phyloP scores from a whole-genome alignment of 352 stramenopile species.

The Pythium volutum region DNA sequence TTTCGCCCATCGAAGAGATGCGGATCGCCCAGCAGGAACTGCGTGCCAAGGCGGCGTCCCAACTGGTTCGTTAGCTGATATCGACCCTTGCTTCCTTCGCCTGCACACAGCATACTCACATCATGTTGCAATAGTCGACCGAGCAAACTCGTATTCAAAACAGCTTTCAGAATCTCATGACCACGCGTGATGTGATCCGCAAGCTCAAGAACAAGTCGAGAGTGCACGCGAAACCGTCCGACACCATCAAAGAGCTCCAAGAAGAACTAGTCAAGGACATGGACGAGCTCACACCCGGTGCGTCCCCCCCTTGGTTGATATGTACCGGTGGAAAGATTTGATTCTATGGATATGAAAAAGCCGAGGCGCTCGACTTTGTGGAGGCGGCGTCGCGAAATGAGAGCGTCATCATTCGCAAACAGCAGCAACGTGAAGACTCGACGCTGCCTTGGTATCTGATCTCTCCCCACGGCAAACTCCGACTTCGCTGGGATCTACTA shows the following conservation, averaged over 20 bases:
- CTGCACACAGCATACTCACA: not conserved
- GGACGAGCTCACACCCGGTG: slow-evolving; percentile 78
- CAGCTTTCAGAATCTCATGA: slow-evolving; percentile 59
- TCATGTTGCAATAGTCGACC: slow-evolving; percentile 14
- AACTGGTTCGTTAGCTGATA: slow-evolving; percentile 32
- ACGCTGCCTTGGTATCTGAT: slow-evolving; percentile 77
- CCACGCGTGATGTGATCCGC: slow-evolving; percentile 48
- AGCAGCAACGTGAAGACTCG: slow-evolving; percentile 78
- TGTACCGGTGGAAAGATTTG: not conserved
- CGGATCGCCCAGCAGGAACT: slow-evolving; percentile 76
- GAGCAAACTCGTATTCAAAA: slow-evolving; percentile 35
- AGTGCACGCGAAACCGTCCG: slow-evolving; percentile 32
- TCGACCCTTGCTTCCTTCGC: not conserved
- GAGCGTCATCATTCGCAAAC: slow-evolving; percentile 87
- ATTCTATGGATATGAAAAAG: slow-evolving; percentile 19
- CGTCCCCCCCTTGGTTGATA: not conserved
- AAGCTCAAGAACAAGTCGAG: slow-evolving; percentile 60
- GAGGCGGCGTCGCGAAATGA: slow-evolving; percentile 72
- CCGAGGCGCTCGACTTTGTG: slow-evolving; percentile 75
- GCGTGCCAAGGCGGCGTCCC: slow-evolving; percentile 60
- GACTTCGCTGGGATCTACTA: slow-evolving; percentile 70
- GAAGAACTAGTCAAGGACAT: slow-evolving; percentile 45
- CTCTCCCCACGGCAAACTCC: slow-evolving; percentile 72
- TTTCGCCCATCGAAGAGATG: slow-evolving; percentile 87
- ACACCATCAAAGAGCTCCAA: slow-evolving; percentile 31